Evolutionary conservation across 1,284 basidiomycete species (phyloP).

Genomic region (Tetrapyrgos nigripes): DNA sequence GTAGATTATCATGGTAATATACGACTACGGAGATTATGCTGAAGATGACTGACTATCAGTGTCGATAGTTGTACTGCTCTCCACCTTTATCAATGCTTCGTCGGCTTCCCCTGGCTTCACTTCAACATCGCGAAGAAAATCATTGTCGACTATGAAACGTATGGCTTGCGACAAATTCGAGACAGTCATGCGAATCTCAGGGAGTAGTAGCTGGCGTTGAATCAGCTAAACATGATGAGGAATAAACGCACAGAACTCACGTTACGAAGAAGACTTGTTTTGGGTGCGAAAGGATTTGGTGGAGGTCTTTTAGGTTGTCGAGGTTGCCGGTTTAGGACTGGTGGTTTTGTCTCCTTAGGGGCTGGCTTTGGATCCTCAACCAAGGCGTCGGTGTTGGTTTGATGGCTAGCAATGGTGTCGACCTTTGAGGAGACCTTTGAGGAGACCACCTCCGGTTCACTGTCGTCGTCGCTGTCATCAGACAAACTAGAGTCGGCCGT

Average conservation of each 20-base stretch:
- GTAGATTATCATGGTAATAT: background rate
- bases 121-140: slow-evolving; percentile 88
- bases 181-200: slow-evolving; percentile 90
- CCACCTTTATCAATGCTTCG: slow-evolving; percentile 70
- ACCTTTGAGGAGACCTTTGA: slow-evolving; percentile 49
- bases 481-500: slow-evolving; percentile 35
- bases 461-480: slow-evolving; percentile 45
- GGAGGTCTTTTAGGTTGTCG: slow-evolving; percentile 61
- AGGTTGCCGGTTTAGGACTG: slow-evolving; percentile 35
- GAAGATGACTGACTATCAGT: background rate
- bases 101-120: slow-evolving; percentile 80
- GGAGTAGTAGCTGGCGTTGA: slow-evolving; percentile 77
- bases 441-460: slow-evolving; percentile 64
- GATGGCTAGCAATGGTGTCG: background rate
- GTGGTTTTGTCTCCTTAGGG: background rate
- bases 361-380: background rate
- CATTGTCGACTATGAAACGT: slow-evolving; percentile 91
- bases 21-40: background rate
- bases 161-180: slow-evolving; percentile 95
- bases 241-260: slow-evolving; percentile 49
- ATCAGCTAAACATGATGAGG: background rate
- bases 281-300: slow-evolving; percentile 72
- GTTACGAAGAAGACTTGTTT: slow-evolving; percentile 75
- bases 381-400: background rate
- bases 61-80: slow-evolving; percentile 33